Evolutionary conservation across 202 grass and related monocot genomes (phyloP).

Genomic region (Eragrostis tef): DNA sequence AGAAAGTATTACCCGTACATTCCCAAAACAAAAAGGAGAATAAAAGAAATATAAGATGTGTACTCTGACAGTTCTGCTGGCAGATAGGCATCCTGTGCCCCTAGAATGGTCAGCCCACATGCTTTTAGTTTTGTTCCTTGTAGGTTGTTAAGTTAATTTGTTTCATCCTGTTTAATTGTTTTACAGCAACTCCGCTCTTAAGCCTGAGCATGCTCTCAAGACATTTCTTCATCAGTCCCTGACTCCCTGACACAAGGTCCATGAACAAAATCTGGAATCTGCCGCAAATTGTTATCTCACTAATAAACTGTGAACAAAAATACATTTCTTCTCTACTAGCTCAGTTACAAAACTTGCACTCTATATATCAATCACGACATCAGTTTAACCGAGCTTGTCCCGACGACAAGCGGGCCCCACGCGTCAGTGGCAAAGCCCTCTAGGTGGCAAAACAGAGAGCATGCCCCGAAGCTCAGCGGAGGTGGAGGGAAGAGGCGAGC

Average conservation of each 20-base stretch:
- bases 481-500: no score
- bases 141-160: background rate
- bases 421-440: background rate
- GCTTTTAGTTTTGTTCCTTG: background rate
- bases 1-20: background rate
- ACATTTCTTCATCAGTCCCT: slow-evolving; percentile 24
- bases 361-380: background rate
- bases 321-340: slow-evolving; percentile 11
- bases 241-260: background rate
- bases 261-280: background rate
- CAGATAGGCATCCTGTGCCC: background rate
- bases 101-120: background rate
- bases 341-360: slow-evolving; percentile 11
- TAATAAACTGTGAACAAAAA: slow-evolving; percentile 1
- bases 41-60: background rate
- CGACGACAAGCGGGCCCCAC: background rate
- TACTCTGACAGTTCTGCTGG: background rate
- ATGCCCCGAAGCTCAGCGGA: background rate
- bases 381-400: background rate
- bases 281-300: background rate
- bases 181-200: no score
- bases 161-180: background rate
- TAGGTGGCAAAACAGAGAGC: background rate
- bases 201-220: background rate
- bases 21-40: background rate